Evolutionary conservation across 2,329 filamentous ascomycete species (phyloP), one percentile per base, ranked within the genome.

Genomic region (Fusarium camptoceras): DNA sequence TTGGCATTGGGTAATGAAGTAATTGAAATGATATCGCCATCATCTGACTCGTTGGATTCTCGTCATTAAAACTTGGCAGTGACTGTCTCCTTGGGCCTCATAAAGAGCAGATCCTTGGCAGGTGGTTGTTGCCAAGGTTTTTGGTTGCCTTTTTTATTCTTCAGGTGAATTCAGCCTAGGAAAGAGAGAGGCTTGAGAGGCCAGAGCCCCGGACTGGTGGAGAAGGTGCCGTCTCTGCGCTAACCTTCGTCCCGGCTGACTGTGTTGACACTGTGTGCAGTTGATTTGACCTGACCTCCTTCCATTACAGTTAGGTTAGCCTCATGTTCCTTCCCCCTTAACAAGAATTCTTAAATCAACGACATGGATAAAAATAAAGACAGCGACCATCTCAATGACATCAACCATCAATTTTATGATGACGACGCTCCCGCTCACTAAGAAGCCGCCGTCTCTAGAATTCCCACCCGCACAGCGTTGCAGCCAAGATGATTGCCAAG

Each of bases 401-500:
- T 34, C 46, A 53, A 25, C 6, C 2, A 8, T 14, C 11, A 39
- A 37, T 22, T 8, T n/a, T 47, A 65, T 64, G 64, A 68, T 27
- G 68, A 68, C 47, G 59, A 46, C 49, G 30, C 39, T 41, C 25
- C 30, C 28, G 34, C 42, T 51, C 41, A 14, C 28, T 12, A 25
- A 15, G 22, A 56, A 55, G 43, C 44, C 60, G 55, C 50, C 25
- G 39, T 49, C 25, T 59, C 28, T 27, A 48, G n/a, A 56, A 50
- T 59, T 63, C 11, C 34, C 43, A 60, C 42, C 30, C 24, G 5
- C 54, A 42, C 54, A 15, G 50, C 47, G 60, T 65, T 61, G 30
- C 68, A 65, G 68, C 55, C 68, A 70, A 70, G 68, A 55, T 37
- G 37, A 57, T 31, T 27, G 68, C 55, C 64, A 68, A 70, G 68